Percentiles rank a stretch among this genome's conserved stretches.
phyloP scores from a whole-genome alignment of 2,329 filamentous ascomycete species.

The Trichoderma arundinaceum region DNA sequence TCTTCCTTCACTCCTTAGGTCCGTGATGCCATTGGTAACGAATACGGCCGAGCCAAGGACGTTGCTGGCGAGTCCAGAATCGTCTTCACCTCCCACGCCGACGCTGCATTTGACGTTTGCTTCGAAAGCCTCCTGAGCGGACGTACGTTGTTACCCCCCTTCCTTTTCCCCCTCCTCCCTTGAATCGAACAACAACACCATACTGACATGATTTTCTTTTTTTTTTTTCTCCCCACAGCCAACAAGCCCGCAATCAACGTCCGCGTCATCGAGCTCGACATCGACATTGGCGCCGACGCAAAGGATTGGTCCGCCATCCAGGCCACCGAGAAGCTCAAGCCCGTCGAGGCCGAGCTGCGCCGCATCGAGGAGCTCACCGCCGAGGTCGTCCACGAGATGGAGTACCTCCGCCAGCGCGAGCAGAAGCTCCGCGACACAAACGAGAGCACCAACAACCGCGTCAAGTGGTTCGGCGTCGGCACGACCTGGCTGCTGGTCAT shows the following conservation, averaged over 20 bases:
- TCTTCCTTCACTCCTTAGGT: slow-evolving; percentile 63
- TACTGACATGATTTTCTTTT: background rate
- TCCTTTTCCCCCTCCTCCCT: background rate
- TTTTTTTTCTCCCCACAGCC: slow-evolving; percentile 35
- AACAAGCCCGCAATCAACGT: slow-evolving; percentile 54
- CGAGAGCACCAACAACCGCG: slow-evolving; percentile 97
- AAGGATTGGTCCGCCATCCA: slow-evolving; percentile 98
- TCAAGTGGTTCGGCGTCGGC: slow-evolving; percentile 97
- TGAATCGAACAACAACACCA: background rate
- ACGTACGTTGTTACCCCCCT: slow-evolving; percentile 59
- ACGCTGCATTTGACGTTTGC: slow-evolving; percentile 95
- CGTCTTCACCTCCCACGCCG: slow-evolving; percentile 90
- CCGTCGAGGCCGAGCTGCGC: slow-evolving; percentile 91
- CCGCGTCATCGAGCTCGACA: slow-evolving; percentile 86
- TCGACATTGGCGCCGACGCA: slow-evolving; percentile 95
- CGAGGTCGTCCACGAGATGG: slow-evolving; percentile 93
- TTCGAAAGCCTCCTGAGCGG: slow-evolving; percentile 82
- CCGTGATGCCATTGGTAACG: slow-evolving; percentile 91
- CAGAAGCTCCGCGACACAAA: slow-evolving; percentile 98
- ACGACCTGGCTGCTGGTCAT: slow-evolving; percentile 91
- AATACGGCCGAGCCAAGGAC: slow-evolving; percentile 91
- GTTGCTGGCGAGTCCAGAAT: slow-evolving; percentile 90
- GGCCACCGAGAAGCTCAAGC: slow-evolving; percentile 96
- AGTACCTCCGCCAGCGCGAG: slow-evolving; percentile 87
- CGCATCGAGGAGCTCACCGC: slow-evolving; percentile 88